Percentiles rank a stretch among this genome's conserved stretches.
These are phyloP conservation scores for Lipomyces spencermartinsiae DNA, from an alignment of 805 yeast species.

Conservation along the genomic window DNA sequence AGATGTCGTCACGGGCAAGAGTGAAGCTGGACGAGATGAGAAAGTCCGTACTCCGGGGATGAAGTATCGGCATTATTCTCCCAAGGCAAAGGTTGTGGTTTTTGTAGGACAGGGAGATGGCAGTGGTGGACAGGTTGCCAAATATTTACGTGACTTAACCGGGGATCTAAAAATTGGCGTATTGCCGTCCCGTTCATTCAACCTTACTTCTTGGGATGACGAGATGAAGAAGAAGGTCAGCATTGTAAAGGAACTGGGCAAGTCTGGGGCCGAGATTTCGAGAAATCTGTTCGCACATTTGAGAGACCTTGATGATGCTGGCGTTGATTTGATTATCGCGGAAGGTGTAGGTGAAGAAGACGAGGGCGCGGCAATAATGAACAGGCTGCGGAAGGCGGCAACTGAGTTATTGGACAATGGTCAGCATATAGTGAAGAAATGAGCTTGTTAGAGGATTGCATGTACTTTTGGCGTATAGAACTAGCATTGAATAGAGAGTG, in stretches of 20 bases:
- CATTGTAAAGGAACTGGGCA: constrained; percentile 49
- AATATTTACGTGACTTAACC: constrained; percentile 6
- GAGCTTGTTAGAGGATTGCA: neutral
- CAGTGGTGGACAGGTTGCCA: constrained; percentile 20
- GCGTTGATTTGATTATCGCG: constrained; percentile 75
- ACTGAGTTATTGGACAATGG: constrained; percentile 46
- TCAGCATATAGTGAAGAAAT: constrained; percentile 13
- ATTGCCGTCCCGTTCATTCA: constrained; percentile 33
- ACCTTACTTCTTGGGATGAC: constrained; percentile 13
- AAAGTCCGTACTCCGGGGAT: constrained; percentile 93
- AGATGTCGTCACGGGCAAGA: constrained; percentile 65
- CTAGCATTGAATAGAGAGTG: neutral
- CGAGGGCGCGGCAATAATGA: constrained; percentile 95
- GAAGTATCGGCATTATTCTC: constrained; percentile 96
- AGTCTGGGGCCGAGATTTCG: constrained; percentile 66
- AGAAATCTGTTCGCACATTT: constrained; percentile 73
- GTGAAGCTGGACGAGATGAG: constrained; percentile 59
- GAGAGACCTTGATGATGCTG: constrained; percentile 74
- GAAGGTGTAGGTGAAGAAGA: constrained; percentile 78
- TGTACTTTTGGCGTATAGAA: neutral
- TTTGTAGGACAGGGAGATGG: constrained; percentile 61
- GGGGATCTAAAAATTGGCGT: constrained; percentile 24
- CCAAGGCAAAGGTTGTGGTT: constrained; percentile 79
- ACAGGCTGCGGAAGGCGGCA: constrained; percentile 86
- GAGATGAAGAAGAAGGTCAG: constrained; percentile 6